Base-by-base conservation (phyloP, 768 basidiomycete species). In the Crepidotus variabilis region DNA sequence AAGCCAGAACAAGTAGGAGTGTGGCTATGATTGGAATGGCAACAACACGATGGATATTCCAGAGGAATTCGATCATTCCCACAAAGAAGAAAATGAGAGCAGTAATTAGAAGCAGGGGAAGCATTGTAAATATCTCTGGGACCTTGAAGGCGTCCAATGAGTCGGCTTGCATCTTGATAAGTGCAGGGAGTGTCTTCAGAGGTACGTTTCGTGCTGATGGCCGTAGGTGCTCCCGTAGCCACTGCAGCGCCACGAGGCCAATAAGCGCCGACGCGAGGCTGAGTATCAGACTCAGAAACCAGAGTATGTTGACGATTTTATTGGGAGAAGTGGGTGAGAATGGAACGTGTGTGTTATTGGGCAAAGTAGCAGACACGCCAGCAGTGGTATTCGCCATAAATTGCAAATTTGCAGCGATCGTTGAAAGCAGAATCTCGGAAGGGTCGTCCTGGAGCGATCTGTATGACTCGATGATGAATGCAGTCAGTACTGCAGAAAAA, bases 41-140 rank as follows among this genome's bases (percentile, higher is more conserved):
- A 13, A 70, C 58, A 2, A 55, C 33, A 9, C 28, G 47, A 51
- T 60, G 61, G 8, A 51, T n/a, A n/a, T n/a, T n/a, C n/a, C n/a
- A n/a, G n/a, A n/a, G n/a, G n/a, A n/a, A n/a, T n/a, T n/a, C n/a
- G n/a, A n/a, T n/a, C n/a, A n/a, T n/a, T n/a, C n/a, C n/a, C n/a
- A n/a, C n/a, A n/a, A n/a, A n/a, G n/a, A 70, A 69, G 9, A 69
- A 58, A 5, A 65, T 57, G 10, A 70, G 53, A 3, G 67, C 59
- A 6, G 58, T 11, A 39, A 69, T 63, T 8, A 70, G 59, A 6
- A 70, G 56, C 10, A 69, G 53, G 1, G 67, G 69, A 23, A 70
- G 64, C 6, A 56, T 49, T 2, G 61, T 50, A 6, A 70, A 46
- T 20, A 66, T 64, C 20, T 47, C 45, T 2, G 59, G 62, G 20